A percentile compares a stretch with the other conserved stretches of the same genome.
phyloP scores from a whole-genome alignment of 495 filamentous ascomycete genomes.

The Bombardia bombarda region DNA sequence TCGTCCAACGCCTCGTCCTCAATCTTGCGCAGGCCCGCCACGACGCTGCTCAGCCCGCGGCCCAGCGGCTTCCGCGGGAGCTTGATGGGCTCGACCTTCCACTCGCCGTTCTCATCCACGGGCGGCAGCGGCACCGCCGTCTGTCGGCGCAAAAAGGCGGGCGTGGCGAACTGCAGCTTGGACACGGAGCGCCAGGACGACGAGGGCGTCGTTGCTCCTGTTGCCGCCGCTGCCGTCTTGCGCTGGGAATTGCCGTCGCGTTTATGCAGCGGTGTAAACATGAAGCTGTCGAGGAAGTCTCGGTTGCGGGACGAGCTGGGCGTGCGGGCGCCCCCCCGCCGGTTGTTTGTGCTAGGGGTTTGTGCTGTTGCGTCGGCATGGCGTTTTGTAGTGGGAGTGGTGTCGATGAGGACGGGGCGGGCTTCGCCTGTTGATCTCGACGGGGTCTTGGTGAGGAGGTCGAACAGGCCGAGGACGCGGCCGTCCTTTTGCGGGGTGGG shows the following conservation, averaged over 20 bases:
- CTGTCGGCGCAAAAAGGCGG: conserved; percentile 63
- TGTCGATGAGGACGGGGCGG: conserved; percentile 14
- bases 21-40: conserved; percentile 67
- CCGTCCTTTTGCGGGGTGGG: conserved; percentile 92
- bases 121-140: conserved; percentile 28
- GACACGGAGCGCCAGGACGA: conserved; percentile 25
- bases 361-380: conserved; percentile 12
- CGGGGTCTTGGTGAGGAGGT: conserved; percentile 58
- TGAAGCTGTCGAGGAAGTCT: conserved; percentile 52
- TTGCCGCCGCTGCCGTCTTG: background rate
- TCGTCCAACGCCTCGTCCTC: conserved; percentile 72
- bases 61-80: conserved; percentile 56
- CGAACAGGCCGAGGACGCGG: conserved; percentile 81
- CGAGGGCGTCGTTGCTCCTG: conserved; percentile 28
- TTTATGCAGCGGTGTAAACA: conserved; percentile 51
- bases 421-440: conserved; percentile 6
- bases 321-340: conserved; percentile 27
- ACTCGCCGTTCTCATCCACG: conserved; percentile 43
- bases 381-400: conserved; percentile 24
- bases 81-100: conserved; percentile 39
- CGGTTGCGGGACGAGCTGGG: conserved; percentile 16
- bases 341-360: background rate
- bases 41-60: conserved; percentile 68
- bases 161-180: conserved; percentile 54
- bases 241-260: conserved; percentile 20